Evolutionary conservation across 2,329 filamentous ascomycete genomes (phyloP).

Genomic region (Emmonsiellopsis sp.): DNA sequence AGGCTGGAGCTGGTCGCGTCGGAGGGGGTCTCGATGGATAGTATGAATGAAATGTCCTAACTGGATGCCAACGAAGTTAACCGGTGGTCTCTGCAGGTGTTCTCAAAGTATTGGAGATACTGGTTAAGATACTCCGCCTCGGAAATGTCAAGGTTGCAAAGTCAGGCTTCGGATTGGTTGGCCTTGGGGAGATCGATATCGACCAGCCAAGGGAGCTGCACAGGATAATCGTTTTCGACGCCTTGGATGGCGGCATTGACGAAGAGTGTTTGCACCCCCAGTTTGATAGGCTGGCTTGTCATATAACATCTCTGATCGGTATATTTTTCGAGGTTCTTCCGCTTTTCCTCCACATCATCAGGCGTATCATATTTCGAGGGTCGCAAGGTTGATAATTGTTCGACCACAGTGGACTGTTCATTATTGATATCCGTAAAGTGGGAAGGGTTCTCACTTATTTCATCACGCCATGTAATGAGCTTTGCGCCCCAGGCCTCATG

Average conservation of each 20-base stretch:
- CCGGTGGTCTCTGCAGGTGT: too few species aligned
- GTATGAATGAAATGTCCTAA: too few species aligned
- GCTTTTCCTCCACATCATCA: conserved; percentile 7
- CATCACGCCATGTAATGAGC: conserved; percentile 42
- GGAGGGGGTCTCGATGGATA: too few species aligned
- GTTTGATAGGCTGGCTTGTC: conserved; percentile 31
- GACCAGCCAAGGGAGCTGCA: conserved; percentile 46
- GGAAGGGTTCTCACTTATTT: conserved; percentile 23
- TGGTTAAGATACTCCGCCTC: too few species aligned
- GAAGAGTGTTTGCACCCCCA: conserved; percentile 45
- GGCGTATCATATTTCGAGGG: conserved; percentile 8
- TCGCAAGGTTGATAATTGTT: conserved; percentile 21
- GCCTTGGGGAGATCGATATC: conserved; percentile 34
- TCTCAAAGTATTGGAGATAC: too few species aligned
- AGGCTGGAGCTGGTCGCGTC: too few species aligned
- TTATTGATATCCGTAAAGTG: conserved; percentile 41
- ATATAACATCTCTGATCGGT: conserved; percentile 20
- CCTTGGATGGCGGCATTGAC: conserved; percentile 51
- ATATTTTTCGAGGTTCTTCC: conserved; percentile 13
- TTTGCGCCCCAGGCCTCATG: conserved; percentile 49
- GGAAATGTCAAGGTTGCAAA: too few species aligned
- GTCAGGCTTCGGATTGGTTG: neutral
- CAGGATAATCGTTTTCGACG: conserved; percentile 29
- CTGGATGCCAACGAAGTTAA: too few species aligned
- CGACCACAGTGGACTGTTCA: conserved; percentile 27